Percentiles rank a stretch among this genome's conserved stretches.
phyloP scores from a whole-genome alignment of 441 rosid genomes.

The Bruguiera hainesii region DNA sequence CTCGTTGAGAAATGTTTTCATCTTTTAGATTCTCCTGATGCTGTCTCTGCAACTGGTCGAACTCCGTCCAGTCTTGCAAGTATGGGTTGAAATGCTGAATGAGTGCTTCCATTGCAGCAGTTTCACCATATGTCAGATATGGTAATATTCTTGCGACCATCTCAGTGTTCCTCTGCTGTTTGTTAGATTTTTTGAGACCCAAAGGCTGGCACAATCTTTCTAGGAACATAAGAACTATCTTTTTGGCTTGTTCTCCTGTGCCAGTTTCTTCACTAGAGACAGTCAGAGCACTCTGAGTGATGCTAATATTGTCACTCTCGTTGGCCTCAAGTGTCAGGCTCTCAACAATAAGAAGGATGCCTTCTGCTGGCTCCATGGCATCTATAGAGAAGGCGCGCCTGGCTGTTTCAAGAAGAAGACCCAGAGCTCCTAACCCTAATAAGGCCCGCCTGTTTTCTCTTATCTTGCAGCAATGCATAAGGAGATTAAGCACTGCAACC shows the following conservation, averaged over 20 bases:
- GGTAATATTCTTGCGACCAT: constrained; percentile 99
- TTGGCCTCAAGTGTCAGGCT: constrained; percentile 98
- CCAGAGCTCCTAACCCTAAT: constrained; percentile 86
- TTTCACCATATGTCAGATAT: constrained; percentile 98
- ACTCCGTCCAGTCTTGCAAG: constrained; percentile 92
- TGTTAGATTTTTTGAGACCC: constrained; percentile 90
- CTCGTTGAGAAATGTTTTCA: constrained; percentile 68
- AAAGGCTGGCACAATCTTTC: constrained; percentile 94
- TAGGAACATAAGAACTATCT: constrained; percentile 97
- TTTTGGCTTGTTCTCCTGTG: constrained; percentile 96
- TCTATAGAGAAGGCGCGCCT: constrained; percentile 98
- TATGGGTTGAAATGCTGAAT: constrained; percentile 88
- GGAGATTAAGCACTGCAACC: constrained; percentile 96
- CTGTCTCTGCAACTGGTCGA: constrained; percentile 75
- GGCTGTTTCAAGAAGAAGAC: constrained; percentile 98
- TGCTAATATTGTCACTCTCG: constrained; percentile 85
- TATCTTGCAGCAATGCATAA: constrained; percentile 98
- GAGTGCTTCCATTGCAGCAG: constrained; percentile 99
- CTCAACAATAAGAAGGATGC: constrained; percentile 98
- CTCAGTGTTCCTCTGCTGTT: constrained; percentile 99
- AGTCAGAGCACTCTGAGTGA: constrained; percentile 77
- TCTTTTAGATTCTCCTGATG: constrained; percentile 78
- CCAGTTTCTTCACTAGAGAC: constrained; percentile 92
- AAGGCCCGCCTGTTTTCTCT: constrained; percentile 91
- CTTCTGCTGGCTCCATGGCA: constrained; percentile 99